A percentile compares a stretch with the other conserved stretches of the same genome.
Conservation (phyloP, 2,329 filamentous ascomycete species). For the Colletotrichum graminicola region DNA sequence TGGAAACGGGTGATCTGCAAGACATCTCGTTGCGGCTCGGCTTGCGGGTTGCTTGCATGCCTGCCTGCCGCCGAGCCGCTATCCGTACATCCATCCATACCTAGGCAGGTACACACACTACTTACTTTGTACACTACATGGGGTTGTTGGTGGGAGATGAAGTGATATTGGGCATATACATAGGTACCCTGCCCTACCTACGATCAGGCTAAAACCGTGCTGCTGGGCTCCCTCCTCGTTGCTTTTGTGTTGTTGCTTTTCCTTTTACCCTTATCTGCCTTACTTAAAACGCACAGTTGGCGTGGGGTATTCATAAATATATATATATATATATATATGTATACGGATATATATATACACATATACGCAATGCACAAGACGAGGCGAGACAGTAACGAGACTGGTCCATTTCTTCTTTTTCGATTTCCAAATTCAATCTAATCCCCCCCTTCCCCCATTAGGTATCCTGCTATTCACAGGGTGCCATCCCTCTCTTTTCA, state of each 20-base stretch:
- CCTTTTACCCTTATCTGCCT: not conserved
- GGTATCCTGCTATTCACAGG: not conserved
- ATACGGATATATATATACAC: too few relatives aligned
- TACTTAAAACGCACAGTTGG: not conserved
- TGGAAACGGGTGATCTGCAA: constrained; percentile 1
- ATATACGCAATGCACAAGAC: not conserved
- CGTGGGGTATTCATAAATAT: too few relatives aligned
- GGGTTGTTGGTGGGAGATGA: not conserved
- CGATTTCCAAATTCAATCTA: not conserved
- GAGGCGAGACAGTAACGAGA: not conserved
- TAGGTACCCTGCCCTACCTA: not conserved
- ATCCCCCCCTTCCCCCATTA: not conserved
- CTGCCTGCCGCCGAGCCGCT: not conserved
- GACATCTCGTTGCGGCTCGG: not conserved
- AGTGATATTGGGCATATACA: not conserved
- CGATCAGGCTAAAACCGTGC: not conserved
- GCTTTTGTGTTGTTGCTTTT: not conserved
- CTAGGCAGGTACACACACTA: not conserved
- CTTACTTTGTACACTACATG: not conserved
- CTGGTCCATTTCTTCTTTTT: not conserved
- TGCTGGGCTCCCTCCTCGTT: not conserved
- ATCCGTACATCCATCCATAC: not conserved
- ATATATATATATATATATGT: too few relatives aligned
- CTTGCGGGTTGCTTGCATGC: constrained; percentile 5
- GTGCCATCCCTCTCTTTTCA: not conserved